These are phyloP conservation scores for Schizothecium vesticola DNA, from an alignment of 495 filamentous ascomycete species.

Conservation along the genomic window DNA sequence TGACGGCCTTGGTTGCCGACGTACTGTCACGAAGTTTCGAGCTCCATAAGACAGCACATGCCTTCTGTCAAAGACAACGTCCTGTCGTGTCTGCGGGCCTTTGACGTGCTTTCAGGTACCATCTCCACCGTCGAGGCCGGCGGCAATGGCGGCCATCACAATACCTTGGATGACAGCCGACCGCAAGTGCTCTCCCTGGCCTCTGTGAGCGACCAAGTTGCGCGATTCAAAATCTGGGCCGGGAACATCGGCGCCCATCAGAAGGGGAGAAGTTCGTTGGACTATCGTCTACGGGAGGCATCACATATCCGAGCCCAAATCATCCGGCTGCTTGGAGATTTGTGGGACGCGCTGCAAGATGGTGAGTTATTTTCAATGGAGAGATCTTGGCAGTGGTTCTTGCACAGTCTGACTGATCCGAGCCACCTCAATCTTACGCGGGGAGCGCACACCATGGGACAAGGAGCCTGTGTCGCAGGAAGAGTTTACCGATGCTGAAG, in stretches of 20 bases:
- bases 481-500: not conserved
- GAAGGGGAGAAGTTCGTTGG: conserved; percentile 37
- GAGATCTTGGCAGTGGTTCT: not conserved
- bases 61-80: not conserved
- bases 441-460: not conserved
- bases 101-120: not conserved
- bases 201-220: conserved; percentile 27
- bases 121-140: not conserved
- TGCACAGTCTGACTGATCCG: not conserved
- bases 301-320: conserved; percentile 37
- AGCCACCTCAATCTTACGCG: conserved; percentile 2
- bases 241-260: conserved; percentile 43
- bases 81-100: not conserved
- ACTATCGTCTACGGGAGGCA: conserved; percentile 42
- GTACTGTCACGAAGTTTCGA: no score
- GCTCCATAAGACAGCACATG: not conserved
- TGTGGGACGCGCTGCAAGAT: conserved; percentile 17
- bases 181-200: not conserved
- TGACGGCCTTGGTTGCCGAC: no score
- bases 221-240: conserved; percentile 42
- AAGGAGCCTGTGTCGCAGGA: not conserved
- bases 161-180: not conserved
- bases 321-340: conserved; percentile 27
- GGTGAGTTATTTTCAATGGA: not conserved
- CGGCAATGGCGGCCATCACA: not conserved